Base-by-base conservation (phyloP, 2,329 filamentous ascomycete species). In the Colletotrichum falcatum region DNA sequence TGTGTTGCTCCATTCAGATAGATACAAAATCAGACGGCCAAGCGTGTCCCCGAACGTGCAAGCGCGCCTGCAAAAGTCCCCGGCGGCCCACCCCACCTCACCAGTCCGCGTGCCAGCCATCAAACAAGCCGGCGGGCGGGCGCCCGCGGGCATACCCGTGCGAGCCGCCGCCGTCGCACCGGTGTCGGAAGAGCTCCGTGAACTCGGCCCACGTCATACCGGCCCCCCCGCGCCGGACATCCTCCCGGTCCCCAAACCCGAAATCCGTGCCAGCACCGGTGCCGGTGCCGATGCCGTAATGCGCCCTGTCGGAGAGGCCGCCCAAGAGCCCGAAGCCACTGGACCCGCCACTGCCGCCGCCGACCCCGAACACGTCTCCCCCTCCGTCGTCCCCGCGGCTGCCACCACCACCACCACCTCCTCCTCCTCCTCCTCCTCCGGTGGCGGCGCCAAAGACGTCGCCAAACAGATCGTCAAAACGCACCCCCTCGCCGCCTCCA, bases 161-260 rank as follows among this genome's bases (percentile, higher is more conserved):
- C 6, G n/a, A 18, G 30, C 49, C 16, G 11, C n/a, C 14, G 8
- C 23, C 30, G 7, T 46, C 62, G 5, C 28, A 48, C 48, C 63
- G 20, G 12, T 44, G 54, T 18, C 51, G 55, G 18, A 56, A 61
- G 14, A 70, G 26, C 28, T 56, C 42, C 11, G 42, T 30, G 26
- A 66, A 56, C 42, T 70, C 66, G 12, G 53, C 63, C 63, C 56
- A 33, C 9, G 66, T 61, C 62, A 70, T 56, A 11, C 56, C 66
- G 3, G 42, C 62, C 26, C 55, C 49, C 16, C 55, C 62, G 1
- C 48, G 62, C 18, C 33, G 62, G 12, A 30, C 33, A 33, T 35
- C 16, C 42, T 18, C 39, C 30, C 7, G 16, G 3, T 9, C 23
- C 11, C 42, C 42, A 7, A 59, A 30, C 2, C 51, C 18, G n/a